phyloP scores from a whole-genome alignment of 441 rosid genomes.

The Eugenia klotzschiana region DNA sequence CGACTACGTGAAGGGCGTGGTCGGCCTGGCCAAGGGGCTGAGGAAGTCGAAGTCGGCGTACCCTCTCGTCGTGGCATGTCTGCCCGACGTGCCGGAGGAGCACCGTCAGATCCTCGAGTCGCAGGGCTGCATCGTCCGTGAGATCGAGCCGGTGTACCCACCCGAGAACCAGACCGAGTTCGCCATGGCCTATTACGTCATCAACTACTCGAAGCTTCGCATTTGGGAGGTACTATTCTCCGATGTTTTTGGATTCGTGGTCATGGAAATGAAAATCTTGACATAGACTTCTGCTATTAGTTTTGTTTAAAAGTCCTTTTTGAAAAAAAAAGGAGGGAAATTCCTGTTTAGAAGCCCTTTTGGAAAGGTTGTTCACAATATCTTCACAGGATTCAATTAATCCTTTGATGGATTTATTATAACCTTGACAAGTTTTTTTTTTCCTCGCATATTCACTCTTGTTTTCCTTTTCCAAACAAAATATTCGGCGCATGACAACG shows the following conservation, averaged over 20 bases:
- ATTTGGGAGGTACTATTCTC: constrained; percentile 42
- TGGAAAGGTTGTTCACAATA: background rate
- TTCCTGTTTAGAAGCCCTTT: background rate
- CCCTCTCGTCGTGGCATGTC: constrained; percentile 59
- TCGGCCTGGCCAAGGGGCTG: constrained; percentile 63
- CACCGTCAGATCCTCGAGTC: constrained; percentile 49
- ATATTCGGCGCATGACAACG: background rate
- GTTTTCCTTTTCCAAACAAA: background rate
- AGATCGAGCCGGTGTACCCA: constrained; percentile 48
- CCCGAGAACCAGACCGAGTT: constrained; percentile 36
- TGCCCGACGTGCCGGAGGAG: constrained; percentile 62
- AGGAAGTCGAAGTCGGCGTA: constrained; percentile 38
- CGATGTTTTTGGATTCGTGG: background rate
- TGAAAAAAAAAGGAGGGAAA: background rate
- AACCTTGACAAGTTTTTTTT: background rate
- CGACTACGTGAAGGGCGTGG: constrained; percentile 64
- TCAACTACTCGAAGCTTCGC: constrained; percentile 65
- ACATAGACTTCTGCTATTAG: background rate
- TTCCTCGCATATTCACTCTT: background rate
- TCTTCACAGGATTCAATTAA: background rate
- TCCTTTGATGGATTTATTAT: background rate
- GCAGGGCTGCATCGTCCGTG: constrained; percentile 61
- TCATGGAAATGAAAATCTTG: background rate
- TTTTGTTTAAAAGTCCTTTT: background rate
- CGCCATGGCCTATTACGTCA: constrained; percentile 58